Conservation (phyloP, 805 yeast genomes). For the Wickerhamiella hasegawae region DNA sequence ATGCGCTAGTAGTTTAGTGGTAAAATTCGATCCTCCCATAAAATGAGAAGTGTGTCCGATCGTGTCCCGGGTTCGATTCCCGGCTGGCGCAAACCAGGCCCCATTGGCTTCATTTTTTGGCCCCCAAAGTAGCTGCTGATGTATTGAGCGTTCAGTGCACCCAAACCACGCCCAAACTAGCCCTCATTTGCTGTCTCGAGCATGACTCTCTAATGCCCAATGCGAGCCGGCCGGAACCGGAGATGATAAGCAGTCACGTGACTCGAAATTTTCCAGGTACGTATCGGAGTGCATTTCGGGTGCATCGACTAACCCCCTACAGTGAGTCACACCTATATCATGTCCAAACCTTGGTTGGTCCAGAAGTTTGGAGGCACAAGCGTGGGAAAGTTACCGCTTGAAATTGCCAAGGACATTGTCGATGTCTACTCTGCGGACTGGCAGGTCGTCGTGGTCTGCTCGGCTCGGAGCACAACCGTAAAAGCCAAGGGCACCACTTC, state of each 20-base stretch:
- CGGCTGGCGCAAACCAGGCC: constrained; percentile 19
- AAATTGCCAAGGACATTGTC: constrained; percentile 74
- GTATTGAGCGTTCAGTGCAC: too few species aligned
- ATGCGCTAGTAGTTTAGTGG: constrained; percentile 21
- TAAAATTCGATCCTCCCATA: constrained; percentile 21
- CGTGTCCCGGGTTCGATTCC: constrained; percentile 24
- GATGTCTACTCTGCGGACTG: constrained; percentile 33
- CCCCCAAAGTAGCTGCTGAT: too few species aligned
- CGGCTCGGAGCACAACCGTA: constrained; percentile 82
- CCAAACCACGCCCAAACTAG: too few species aligned
- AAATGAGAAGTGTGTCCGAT: constrained; percentile 8
- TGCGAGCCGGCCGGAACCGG: too few species aligned
- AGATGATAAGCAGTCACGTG: too few species aligned
- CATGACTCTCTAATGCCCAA: too few species aligned
- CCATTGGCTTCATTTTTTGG: too few species aligned
- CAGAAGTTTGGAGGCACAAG: constrained; percentile 97
- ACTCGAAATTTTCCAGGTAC: too few species aligned
- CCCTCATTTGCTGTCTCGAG: too few species aligned
- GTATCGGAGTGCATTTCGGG: too few species aligned
- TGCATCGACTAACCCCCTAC: too few species aligned
- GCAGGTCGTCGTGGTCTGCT: constrained; percentile 85
- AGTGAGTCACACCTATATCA: too few species aligned
- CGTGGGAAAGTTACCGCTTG: constrained; percentile 83
- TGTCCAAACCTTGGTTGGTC: constrained; percentile 49
- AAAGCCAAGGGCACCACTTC: constrained; percentile 95